Base-by-base conservation (phyloP, 1,284 basidiomycete species). In the Melampsora americana region DNA sequence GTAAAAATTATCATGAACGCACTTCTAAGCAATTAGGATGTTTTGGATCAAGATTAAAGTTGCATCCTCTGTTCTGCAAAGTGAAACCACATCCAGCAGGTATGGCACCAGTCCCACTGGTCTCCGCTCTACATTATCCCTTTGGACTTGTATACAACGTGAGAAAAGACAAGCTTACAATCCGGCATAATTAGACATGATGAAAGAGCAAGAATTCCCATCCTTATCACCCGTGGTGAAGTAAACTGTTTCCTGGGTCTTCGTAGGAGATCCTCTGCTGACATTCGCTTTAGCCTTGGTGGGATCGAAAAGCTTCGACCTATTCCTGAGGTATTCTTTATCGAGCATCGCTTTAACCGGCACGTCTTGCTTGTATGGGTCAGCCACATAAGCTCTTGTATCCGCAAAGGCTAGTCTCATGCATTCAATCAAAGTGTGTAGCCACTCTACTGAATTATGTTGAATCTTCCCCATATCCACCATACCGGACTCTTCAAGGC, bases 51-150 rank as follows among this genome's bases (percentile, higher is more conserved):
- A 97, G 85, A 5, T 88, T 86, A 82, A 98, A 99, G 16, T 91
- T 90, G 6, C 89, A 86, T 1, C 95, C 95, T 77, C 95, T 87
- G 83, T 96, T 96, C 83, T 98, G 95, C 11, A 99, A 86, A 0
- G 94, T 97, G 82, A 99, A 98, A 0, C 95, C 95, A 80, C 93
- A 95, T 0, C 90, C 93, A 79, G 90, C 89, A 0, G 95, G 95
- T 48, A 98, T 86, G 30, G 93, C 93, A 87, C 77, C 81, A 0
- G 82, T 83, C 5, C 86, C 86, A 74, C 86, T 87, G 79, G 82
- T 80, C 70, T 83, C 77, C 12, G n/a, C n/a, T 0, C 39, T n/a
- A n/a, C 6, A 46, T 46, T 42, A 23, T 59, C 42, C 48, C 32
- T 2, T n/a, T 56, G 56, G 1, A 60, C 23, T 65, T 5, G 30